These are phyloP conservation scores for Corymbia calophylla DNA, from an alignment of 441 rosid genomes.

Conservation along the genomic window DNA sequence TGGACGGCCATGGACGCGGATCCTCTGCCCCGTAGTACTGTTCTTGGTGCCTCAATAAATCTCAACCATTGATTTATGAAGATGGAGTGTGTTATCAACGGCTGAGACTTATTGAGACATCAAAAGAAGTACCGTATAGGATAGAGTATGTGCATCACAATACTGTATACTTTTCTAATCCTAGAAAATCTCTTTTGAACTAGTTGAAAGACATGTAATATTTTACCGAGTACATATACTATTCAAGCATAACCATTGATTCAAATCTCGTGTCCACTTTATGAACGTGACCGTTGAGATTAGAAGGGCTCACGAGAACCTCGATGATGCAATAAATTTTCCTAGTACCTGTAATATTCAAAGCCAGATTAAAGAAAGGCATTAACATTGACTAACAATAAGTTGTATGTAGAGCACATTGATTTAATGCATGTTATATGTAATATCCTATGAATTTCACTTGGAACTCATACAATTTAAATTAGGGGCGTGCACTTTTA, in stretches of 20 bases:
- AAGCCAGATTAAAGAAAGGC: background rate
- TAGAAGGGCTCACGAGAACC: accelerated
- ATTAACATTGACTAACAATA: background rate
- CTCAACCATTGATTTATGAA: background rate
- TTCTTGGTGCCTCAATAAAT: background rate
- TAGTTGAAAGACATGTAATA: too few relatives aligned
- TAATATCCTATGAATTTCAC: too few relatives aligned
- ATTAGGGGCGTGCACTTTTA: background rate
- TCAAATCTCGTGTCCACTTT: background rate
- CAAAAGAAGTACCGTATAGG: too few relatives aligned
- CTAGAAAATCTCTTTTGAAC: too few relatives aligned
- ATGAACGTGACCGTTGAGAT: background rate
- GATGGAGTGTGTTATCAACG: too few relatives aligned
- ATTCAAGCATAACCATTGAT: background rate
- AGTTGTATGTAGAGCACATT: background rate
- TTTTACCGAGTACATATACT: too few relatives aligned
- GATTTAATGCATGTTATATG: background rate
- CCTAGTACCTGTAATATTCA: background rate
- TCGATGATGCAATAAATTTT: background rate
- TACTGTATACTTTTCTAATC: too few relatives aligned
- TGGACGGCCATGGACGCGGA: too few relatives aligned
- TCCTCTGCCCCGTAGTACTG: too few relatives aligned
- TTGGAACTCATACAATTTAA: background rate
- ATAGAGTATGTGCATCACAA: background rate
- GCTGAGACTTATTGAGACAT: background rate